Evolutionary conservation across 1,284 basidiomycete species (phyloP).

Genomic region (Malassezia nana): DNA sequence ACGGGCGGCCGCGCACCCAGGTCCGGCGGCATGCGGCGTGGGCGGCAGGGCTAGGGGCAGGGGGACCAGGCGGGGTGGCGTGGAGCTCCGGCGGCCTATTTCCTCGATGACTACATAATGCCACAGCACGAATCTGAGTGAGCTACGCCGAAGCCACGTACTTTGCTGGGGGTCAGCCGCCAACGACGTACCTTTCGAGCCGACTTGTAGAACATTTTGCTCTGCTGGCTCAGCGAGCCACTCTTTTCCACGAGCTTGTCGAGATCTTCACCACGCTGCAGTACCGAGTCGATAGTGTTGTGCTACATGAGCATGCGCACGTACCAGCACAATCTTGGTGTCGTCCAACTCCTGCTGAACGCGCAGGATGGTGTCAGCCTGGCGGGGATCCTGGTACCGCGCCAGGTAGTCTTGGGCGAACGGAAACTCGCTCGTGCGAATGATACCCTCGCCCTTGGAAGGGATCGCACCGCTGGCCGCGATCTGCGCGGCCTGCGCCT

Average conservation of each 20-base stretch:
- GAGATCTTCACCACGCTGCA: slow-evolving; percentile 91
- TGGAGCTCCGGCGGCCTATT: too few relatives aligned
- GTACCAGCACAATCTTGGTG: slow-evolving; percentile 74
- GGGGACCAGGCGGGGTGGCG: background rate
- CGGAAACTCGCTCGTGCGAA: slow-evolving; percentile 45
- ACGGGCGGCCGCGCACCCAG: background rate
- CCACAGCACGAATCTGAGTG: slow-evolving; percentile 17
- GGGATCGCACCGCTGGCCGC: slow-evolving; percentile 33
- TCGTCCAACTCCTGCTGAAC: slow-evolving; percentile 98
- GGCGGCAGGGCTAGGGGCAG: background rate
- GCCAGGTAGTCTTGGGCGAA: slow-evolving; percentile 68
- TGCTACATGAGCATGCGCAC: slow-evolving; percentile 52
- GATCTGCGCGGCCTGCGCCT: slow-evolving; percentile 43
- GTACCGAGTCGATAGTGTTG: slow-evolving; percentile 96
- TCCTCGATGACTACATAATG: slow-evolving; percentile 10
- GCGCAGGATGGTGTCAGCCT: slow-evolving; percentile 96
- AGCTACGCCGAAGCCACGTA: slow-evolving; percentile 1
- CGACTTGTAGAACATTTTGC: slow-evolving; percentile 83
- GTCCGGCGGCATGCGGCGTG: background rate
- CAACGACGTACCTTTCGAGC: slow-evolving; percentile 65
- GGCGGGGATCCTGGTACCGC: slow-evolving; percentile 94
- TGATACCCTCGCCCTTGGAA: slow-evolving; percentile 36
- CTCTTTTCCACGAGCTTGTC: slow-evolving; percentile 94
- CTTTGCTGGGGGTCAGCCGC: slow-evolving; percentile 10
- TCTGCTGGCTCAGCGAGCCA: slow-evolving; percentile 76